Evolutionary conservation across 208 protist species (phyloP).

Genomic region (Lotmaria passim): DNA sequence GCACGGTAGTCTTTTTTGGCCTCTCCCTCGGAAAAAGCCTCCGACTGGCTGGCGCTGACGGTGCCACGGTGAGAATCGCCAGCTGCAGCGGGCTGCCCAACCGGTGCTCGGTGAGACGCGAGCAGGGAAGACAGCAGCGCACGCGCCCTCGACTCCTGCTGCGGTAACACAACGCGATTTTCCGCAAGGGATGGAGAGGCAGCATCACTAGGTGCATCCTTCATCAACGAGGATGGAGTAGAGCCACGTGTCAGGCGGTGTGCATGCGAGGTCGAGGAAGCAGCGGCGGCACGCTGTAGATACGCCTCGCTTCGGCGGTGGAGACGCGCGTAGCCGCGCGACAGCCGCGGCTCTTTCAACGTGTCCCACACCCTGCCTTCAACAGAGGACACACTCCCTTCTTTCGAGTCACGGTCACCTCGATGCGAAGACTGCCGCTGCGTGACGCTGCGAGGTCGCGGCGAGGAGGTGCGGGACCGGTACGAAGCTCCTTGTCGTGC

Average conservation of each 20-base stretch:
- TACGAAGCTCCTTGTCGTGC: not conserved
- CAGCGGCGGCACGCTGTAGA: not conserved
- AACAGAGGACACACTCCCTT: not conserved
- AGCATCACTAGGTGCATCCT: too few relatives aligned
- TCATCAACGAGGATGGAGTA: too few relatives aligned
- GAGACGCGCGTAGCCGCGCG: slow-evolving; percentile 7
- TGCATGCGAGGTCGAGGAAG: not conserved
- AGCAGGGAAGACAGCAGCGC: slow-evolving; percentile 14
- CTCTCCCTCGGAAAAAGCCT: not conserved
- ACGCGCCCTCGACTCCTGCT: not conserved
- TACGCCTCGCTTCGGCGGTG: not conserved
- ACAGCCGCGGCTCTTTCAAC: not conserved
- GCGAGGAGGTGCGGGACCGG: not conserved
- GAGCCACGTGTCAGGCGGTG: too few relatives aligned
- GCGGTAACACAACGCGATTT: not conserved
- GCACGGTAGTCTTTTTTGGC: too few relatives aligned
- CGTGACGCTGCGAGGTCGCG: not conserved
- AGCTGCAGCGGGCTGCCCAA: not conserved
- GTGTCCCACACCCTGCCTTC: not conserved
- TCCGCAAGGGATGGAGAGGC: not conserved
- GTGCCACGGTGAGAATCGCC: not conserved
- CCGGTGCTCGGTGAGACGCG: not conserved
- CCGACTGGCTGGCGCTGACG: not conserved
- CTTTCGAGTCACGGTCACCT: not conserved
- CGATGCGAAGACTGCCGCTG: not conserved